Conservation (phyloP, 805 yeast species). For the Debaryomyces prosopidis region DNA sequence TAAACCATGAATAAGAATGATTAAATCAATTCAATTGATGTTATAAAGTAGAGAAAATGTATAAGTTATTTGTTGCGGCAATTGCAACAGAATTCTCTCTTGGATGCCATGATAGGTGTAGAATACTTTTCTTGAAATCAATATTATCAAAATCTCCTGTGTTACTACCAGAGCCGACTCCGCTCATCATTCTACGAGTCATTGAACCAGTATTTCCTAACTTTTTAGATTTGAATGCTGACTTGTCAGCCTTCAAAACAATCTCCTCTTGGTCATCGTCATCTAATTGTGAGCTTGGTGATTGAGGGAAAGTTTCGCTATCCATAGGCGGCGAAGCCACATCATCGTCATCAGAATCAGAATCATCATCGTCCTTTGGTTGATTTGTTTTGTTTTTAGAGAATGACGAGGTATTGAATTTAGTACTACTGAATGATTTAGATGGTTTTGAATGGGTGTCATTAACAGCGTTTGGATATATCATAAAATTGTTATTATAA, state of each 20-base stretch:
- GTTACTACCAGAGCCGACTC: constrained; percentile 48
- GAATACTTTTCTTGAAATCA: constrained; percentile 91
- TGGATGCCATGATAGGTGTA: constrained; percentile 99
- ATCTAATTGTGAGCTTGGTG: constrained; percentile 31
- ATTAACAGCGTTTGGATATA: constrained; percentile 80
- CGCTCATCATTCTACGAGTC: constrained; percentile 53
- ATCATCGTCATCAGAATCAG: constrained; percentile 27
- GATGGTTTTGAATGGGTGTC: constrained; percentile 1
- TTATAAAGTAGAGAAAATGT: constrained; percentile 76
- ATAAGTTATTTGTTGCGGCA: constrained; percentile 95
- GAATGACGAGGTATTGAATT: constrained; percentile 1
- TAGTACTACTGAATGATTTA: background rate
- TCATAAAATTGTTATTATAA: constrained; percentile 95
- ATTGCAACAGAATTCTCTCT: constrained; percentile 93
- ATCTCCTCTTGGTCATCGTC: constrained; percentile 55
- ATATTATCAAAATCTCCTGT: constrained; percentile 74
- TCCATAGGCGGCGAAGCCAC: constrained; percentile 28
- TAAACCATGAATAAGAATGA: too few relatives aligned
- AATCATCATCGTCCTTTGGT: constrained; percentile 10
- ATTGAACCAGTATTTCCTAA: constrained; percentile 39
- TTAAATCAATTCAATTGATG: constrained; percentile 1
- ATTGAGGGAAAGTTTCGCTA: constrained; percentile 27
- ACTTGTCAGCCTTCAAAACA: constrained; percentile 94
- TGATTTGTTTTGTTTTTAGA: background rate
- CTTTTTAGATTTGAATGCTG: constrained; percentile 86